A percentile compares a stretch with the other conserved stretches of the same genome.
These are phyloP conservation scores for Leptographium radiaticola DNA, from an alignment of 2,329 filamentous ascomycete genomes.

Conservation along the genomic window DNA sequence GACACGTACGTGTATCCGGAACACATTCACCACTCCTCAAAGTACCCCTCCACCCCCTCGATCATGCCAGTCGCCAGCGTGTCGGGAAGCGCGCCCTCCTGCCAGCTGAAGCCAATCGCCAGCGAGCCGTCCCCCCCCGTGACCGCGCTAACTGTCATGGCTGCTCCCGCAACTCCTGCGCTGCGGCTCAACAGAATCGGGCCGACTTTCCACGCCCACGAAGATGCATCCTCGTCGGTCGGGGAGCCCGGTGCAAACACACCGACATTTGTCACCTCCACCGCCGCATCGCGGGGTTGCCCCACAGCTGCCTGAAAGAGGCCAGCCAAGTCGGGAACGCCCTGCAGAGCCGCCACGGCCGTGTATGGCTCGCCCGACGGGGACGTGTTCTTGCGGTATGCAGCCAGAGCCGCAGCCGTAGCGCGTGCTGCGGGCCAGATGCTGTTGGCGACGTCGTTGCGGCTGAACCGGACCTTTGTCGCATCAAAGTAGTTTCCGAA, in stretches of 20 bases:
- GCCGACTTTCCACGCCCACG: neutral
- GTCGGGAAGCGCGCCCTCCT: neutral
- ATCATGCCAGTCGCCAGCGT: neutral
- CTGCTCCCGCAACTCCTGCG: neutral
- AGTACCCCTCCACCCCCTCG: neutral
- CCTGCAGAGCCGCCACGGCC: neutral
- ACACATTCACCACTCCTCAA: neutral
- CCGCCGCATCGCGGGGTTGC: neutral
- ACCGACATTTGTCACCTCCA: neutral
- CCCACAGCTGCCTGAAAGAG: neutral
- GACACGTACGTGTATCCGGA: too few species aligned
- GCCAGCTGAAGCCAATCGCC: neutral
- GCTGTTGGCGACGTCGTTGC: neutral
- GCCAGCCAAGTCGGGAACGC: neutral
- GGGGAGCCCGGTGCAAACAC: neutral
- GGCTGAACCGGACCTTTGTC: neutral
- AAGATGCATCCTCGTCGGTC: neutral
- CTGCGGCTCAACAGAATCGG: neutral
- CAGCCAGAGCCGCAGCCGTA: neutral
- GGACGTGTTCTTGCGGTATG: neutral
- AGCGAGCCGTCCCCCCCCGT: neutral
- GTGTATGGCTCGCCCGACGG: constrained; percentile 2
- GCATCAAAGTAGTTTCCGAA: neutral
- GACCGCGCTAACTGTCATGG: neutral
- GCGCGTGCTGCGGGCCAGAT: neutral